Evolutionary conservation across 495 filamentous ascomycete genomes (phyloP).

Genomic region (Ascodesmis nigricans): DNA sequence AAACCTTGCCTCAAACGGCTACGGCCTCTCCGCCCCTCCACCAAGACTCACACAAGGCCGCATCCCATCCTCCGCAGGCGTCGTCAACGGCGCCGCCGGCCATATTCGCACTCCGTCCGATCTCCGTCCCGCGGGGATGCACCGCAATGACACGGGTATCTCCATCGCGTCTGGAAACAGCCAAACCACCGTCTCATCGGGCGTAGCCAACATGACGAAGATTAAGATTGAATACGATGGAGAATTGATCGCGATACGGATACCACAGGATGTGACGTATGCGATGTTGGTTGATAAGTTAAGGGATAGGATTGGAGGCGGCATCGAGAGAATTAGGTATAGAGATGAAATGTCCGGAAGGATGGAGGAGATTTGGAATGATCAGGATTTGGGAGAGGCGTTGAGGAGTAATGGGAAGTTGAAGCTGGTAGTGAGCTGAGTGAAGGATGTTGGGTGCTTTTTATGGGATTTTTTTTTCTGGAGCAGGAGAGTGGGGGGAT

Average conservation of each 20-base stretch:
- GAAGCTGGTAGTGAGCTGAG: slow-evolving; percentile 48
- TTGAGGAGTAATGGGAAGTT: slow-evolving; percentile 69
- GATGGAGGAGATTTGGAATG: slow-evolving; percentile 47
- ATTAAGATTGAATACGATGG: slow-evolving; percentile 87
- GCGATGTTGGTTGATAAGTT: slow-evolving; percentile 63
- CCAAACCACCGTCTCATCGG: slow-evolving; percentile 25
- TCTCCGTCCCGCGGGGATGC: slow-evolving; percentile 28
- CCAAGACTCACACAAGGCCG: slow-evolving; percentile 36
- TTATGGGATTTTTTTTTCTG: neutral
- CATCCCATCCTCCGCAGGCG: slow-evolving; percentile 33
- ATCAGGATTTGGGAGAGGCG: slow-evolving; percentile 62
- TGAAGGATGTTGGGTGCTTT: neutral
- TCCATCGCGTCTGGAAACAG: slow-evolving; percentile 45
- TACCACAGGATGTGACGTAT: slow-evolving; percentile 59
- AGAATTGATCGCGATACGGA: slow-evolving; percentile 74
- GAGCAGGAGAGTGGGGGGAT: too few species aligned
- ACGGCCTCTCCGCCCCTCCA: slow-evolving; percentile 34
- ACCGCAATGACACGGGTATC: slow-evolving; percentile 50
- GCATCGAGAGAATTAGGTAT: slow-evolving; percentile 46
- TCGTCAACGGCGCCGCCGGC: slow-evolving; percentile 21
- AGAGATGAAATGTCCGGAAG: slow-evolving; percentile 63
- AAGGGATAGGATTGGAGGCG: slow-evolving; percentile 35
- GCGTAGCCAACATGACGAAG: slow-evolving; percentile 40
- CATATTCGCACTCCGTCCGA: slow-evolving; percentile 26
- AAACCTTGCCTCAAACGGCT: slow-evolving; percentile 31